phyloP scores from a whole-genome alignment of 208 protist species.

The Trypanosoma mega region DNA sequence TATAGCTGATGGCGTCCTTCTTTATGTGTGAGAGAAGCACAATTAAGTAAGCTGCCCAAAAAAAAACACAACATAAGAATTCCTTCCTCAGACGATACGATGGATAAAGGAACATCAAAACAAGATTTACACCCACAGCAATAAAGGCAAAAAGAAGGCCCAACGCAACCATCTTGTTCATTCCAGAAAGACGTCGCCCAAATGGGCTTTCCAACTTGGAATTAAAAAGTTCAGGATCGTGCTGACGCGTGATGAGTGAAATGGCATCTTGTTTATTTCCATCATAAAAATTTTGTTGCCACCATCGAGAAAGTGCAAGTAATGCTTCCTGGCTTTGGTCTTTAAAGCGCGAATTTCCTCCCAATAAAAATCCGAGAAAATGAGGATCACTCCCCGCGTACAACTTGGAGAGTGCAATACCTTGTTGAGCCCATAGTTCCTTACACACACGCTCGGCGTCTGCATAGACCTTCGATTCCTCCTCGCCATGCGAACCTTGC shows the following conservation, averaged over 20 bases:
- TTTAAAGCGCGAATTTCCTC: constrained; percentile 12
- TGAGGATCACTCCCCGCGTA: constrained; percentile 75
- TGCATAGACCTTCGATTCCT: neutral
- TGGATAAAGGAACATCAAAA: constrained; percentile 24
- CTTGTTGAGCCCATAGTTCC: constrained; percentile 53
- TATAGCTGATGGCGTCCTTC: constrained; percentile 59
- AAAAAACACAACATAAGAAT: constrained; percentile 27
- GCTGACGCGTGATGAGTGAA: constrained; percentile 70
- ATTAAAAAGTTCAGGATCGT: constrained; percentile 51
- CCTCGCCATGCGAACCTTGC: neutral
- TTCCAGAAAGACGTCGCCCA: constrained; percentile 53
- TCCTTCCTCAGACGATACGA: constrained; percentile 27
- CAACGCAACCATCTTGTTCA: constrained; percentile 58
- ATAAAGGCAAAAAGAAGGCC: constrained; percentile 39
- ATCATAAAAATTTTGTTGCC: constrained; percentile 81
- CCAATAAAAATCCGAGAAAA: constrained; percentile 56
- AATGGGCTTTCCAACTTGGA: constrained; percentile 67
- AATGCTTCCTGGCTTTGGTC: constrained; percentile 21
- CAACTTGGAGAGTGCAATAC: constrained; percentile 63
- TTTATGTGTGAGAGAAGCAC: constrained; percentile 40
- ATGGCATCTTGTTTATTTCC: constrained; percentile 78
- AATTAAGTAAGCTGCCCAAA: constrained; percentile 46
- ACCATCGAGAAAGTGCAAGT: constrained; percentile 66
- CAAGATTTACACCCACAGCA: constrained; percentile 40
- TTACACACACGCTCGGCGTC: constrained; percentile 19